Evolutionary conservation across 805 yeast genomes (phyloP).

Genomic region (Candida tallmaniae): DNA sequence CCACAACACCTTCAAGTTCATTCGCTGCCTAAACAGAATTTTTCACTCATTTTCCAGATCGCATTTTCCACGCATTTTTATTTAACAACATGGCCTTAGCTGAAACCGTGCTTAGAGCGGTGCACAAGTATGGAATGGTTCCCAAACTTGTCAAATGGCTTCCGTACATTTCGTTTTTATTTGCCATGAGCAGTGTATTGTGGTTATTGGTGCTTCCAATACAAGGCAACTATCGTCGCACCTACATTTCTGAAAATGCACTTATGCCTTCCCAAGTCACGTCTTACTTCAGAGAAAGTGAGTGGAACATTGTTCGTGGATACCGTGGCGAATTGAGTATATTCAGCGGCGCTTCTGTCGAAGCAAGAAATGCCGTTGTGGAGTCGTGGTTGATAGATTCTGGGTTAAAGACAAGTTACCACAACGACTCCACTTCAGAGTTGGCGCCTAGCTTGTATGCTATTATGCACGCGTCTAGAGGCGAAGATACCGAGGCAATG

Average conservation of each 20-base stretch:
- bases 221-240: constrained; percentile 75
- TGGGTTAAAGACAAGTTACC: constrained; percentile 60
- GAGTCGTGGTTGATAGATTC: constrained; percentile 58
- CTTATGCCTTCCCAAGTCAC: constrained; percentile 95
- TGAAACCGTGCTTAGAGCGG: constrained; percentile 33
- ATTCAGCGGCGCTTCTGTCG: constrained; percentile 26
- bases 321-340: constrained; percentile 57
- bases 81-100: constrained; percentile 50
- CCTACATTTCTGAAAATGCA: constrained; percentile 94
- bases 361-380: constrained; percentile 43
- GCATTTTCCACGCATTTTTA: too few species aligned
- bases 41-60: too few species aligned
- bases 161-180: constrained; percentile 29
- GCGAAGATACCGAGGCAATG: constrained; percentile 95
- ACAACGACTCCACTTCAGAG: constrained; percentile 9
- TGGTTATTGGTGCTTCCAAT: constrained; percentile 64
- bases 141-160: constrained; percentile 31
- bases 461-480: constrained; percentile 86
- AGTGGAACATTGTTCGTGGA: constrained; percentile 90
- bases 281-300: constrained; percentile 86
- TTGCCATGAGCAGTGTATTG: constrained; percentile 29
- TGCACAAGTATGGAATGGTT: constrained; percentile 36
- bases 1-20: too few species aligned
- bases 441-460: constrained; percentile 54
- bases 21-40: too few species aligned